Evolutionary conservation across 176 grass and related monocot genomes (phyloP).

Genomic region (Zea mays): Zm-B73-REFERENCE-NAM-5.0 NC_050096.1:225738501-225739000

Average conservation of each 20-base stretch:
- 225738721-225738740: background rate
- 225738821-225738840: background rate
- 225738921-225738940: background rate
- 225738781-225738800: background rate
- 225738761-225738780: background rate
- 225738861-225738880: background rate
- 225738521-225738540: background rate
- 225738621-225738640: background rate
- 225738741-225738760: background rate
- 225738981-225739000: conserved; percentile 58
- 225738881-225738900: background rate
- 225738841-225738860: too few relatives aligned
- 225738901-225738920: background rate
- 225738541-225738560: background rate
- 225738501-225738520: background rate
- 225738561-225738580: background rate
- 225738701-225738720: background rate
- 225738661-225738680: background rate
- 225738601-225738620: background rate
- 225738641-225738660: background rate
- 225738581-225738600: background rate
- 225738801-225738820: background rate
- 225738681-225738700: background rate
- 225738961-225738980: conserved; percentile 70
- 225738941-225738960: background rate